phyloP scores from a whole-genome alignment of 257 asterid species.

The Forsythia viridissima region DNA sequence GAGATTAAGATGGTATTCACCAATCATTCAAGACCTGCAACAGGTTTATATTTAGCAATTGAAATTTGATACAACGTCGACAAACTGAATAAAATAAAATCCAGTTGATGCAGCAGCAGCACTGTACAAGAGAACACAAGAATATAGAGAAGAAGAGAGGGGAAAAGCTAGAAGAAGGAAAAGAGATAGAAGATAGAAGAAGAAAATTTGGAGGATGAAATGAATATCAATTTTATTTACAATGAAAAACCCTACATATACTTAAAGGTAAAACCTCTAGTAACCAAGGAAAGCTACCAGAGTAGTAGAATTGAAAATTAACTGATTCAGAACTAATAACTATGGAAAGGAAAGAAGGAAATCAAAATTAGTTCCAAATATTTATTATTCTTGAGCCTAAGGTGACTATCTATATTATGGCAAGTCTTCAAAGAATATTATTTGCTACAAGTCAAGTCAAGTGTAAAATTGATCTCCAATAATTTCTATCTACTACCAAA shows the following conservation, averaged over 20 bases:
- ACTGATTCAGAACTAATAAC: neutral
- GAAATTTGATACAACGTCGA: neutral
- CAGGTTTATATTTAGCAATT: neutral
- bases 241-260: neutral
- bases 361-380: neutral
- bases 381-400: neutral
- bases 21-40: neutral
- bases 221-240: neutral
- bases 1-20: neutral
- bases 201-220: neutral
- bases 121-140: neutral
- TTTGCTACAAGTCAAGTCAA: too few species aligned
- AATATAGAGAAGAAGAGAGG: neutral
- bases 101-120: neutral
- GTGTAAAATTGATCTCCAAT: too few species aligned
- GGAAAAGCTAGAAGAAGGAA: neutral
- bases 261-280: neutral
- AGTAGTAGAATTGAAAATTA: neutral
- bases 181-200: neutral
- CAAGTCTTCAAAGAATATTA: neutral
- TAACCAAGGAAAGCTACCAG: neutral
- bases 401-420: neutral
- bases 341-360: neutral
- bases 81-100: neutral
- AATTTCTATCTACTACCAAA: too few species aligned